phyloP scores from a whole-genome alignment of 176 grass and related monocot species.

The Juncus inflexus region DNA sequence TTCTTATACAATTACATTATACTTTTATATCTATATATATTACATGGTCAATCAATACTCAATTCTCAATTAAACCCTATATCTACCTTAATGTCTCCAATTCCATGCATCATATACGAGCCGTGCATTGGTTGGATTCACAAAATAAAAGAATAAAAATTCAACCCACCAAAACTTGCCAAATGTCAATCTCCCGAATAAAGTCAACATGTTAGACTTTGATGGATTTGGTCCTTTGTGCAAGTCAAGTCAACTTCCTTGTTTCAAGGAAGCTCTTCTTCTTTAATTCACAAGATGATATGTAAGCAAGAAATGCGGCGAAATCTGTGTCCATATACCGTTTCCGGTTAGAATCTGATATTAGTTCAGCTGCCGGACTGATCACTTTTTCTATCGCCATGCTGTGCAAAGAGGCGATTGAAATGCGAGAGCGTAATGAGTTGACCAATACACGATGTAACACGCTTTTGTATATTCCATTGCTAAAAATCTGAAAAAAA shows the following conservation, averaged over 20 bases:
- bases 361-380: slow-evolving; percentile 47
- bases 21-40: slow-evolving; percentile 15
- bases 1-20: slow-evolving; percentile 13
- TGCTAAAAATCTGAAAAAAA: slow-evolving; percentile 72
- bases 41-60: slow-evolving; percentile 20
- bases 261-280: slow-evolving; percentile 85
- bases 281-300: slow-evolving; percentile 52
- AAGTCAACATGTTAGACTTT: slow-evolving; percentile 18
- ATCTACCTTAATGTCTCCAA: no score
- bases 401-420: slow-evolving; percentile 85
- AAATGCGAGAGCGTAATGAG: slow-evolving; percentile 46
- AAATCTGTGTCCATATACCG: slow-evolving; percentile 86
- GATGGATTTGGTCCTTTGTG: slow-evolving; percentile 10
- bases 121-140: slow-evolving; percentile 13
- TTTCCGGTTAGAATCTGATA: slow-evolving; percentile 30
- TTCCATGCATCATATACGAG: slow-evolving; percentile 4
- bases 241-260: slow-evolving; percentile 43
- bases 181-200: background rate
- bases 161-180: slow-evolving; percentile 5
- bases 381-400: slow-evolving; percentile 42
- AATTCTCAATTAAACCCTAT: slow-evolving; percentile 2
- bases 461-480: slow-evolving; percentile 80
- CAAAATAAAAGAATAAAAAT: background rate
- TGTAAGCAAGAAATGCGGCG: slow-evolving; percentile 70
- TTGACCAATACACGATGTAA: slow-evolving; percentile 77